Evolutionary conservation across 2,329 filamentous ascomycete genomes (phyloP).

Genomic region (Alternaria longipes): DNA sequence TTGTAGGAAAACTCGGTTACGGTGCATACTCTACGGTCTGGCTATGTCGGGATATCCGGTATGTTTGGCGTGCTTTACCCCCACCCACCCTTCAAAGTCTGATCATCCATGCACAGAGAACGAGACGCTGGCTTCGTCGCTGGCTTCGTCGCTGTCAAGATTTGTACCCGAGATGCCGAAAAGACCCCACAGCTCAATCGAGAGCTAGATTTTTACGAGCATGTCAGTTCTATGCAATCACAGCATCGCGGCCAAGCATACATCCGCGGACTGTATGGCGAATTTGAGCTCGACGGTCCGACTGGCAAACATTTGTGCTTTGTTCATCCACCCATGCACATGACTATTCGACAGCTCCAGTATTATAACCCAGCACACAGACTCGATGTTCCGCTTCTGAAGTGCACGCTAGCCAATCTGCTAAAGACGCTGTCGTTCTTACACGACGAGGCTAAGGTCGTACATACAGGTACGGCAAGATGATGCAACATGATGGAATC

Average conservation of each 20-base stretch:
- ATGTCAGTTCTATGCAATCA: conserved; percentile 35
- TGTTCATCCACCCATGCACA: conserved; percentile 40
- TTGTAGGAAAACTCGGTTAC: conserved; percentile 40
- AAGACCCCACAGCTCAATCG: conserved; percentile 24
- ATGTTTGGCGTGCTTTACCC: conserved; percentile 29
- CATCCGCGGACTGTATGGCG: conserved; percentile 29
- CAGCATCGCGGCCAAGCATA: conserved; percentile 33
- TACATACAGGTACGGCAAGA: conserved; percentile 55
- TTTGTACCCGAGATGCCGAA: conserved; percentile 30
- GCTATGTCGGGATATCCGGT: conserved; percentile 37
- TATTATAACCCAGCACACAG: conserved; percentile 29
- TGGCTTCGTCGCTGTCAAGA: conserved; percentile 31
- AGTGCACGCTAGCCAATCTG: conserved; percentile 48
- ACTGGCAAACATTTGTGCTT: conserved; percentile 36
- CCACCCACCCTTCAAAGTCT: conserved; percentile 28
- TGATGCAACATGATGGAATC: conserved; percentile 18
- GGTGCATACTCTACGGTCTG: conserved; percentile 40
- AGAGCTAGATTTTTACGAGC: conserved; percentile 37
- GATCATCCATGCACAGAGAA: conserved; percentile 27
- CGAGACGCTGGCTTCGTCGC: no score
- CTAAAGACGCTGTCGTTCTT: conserved; percentile 55
- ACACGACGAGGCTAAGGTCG: conserved; percentile 56
- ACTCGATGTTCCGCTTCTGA: conserved; percentile 29
- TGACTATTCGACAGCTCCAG: conserved; percentile 40
- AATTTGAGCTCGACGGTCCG: conserved; percentile 34